phyloP scores from a whole-genome alignment of 2,329 filamentous ascomycete genomes.

The Fusarium paranaense region DNA sequence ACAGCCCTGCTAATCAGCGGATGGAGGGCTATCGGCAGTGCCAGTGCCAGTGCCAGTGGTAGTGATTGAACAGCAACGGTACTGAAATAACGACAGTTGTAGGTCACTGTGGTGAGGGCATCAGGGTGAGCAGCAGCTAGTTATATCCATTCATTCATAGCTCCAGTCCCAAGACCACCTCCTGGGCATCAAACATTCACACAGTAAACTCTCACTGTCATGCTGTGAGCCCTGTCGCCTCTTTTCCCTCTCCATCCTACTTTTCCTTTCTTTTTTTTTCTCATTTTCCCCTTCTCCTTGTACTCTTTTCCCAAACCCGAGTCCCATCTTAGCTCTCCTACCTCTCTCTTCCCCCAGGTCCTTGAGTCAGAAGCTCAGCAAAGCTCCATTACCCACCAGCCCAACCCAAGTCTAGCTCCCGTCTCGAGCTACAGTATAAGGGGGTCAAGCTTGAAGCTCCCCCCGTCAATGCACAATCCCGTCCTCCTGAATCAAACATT shows the following conservation, averaged over 20 bases:
- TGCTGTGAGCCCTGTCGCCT: not conserved
- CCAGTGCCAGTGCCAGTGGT: not conserved
- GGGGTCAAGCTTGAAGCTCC: not conserved
- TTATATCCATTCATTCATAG: not conserved
- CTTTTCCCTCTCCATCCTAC: slow-evolving; percentile 9
- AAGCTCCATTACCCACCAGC: not conserved
- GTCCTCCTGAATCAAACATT: not conserved
- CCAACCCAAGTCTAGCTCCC: not conserved
- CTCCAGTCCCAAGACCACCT: not conserved
- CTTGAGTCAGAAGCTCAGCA: not conserved
- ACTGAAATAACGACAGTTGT: not conserved
- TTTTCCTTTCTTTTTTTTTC: not conserved
- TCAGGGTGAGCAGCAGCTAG: not conserved
- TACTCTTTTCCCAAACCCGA: not conserved
- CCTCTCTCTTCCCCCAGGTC: not conserved
- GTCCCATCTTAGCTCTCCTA: not conserved
- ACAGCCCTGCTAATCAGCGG: not conserved
- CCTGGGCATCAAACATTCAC: not conserved
- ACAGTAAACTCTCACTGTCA: not conserved
- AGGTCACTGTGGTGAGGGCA: not conserved
- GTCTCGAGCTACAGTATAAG: slow-evolving; percentile 1
- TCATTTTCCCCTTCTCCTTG: not conserved
- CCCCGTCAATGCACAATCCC: not conserved
- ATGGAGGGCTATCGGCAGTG: not conserved
- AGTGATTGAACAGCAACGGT: not conserved